Evolutionary conservation across 2,329 filamentous ascomycete genomes (phyloP), one percentile per base, ranked within the genome.

Genomic region (Alternaria alternata): DNA sequence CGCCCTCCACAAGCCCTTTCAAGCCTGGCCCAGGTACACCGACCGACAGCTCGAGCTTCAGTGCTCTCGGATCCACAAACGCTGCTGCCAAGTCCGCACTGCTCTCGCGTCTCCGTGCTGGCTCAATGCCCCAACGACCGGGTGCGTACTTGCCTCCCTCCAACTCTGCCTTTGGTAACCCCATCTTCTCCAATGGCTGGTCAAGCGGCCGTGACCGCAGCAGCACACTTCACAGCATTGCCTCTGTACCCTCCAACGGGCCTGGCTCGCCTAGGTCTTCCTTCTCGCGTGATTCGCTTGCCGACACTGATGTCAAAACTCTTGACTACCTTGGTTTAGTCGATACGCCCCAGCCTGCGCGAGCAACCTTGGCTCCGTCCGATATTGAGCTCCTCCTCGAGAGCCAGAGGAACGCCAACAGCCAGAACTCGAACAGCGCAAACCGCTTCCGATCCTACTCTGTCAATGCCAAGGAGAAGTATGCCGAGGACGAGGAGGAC

Each of bases 401-500:
- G 57, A 83, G 85, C 56, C 84, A 86, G 57, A 80, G 84, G 55
- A 75, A 84, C 59, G 89, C 90, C 44, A 91, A 74, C 57, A 75
- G 67, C 61, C 75, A 74, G 44, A 77, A 91, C 72, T 86, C 92
- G 67, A 90, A 89, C 65, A 91, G 77, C 43, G 86, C 90, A 44
- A 98, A 91, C 77, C 89, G 95, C 53, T 96, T 98, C 84, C 89
- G 95, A 47, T 99, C 95, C 2, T 98, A 97, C 79, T 99, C 95
- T 1, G 95, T 99, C 66, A 99, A 99, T 79, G 96, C 96, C 57
- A 97, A 96, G 80, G 94, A 98, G 77, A 96, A 95, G 78, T 98
- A 98, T 72, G 94, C 91, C 3, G 93, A 96, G 70, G 94, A 96
- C 53, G 90, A 93, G 26, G 91, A 93, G 61, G 89, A 92, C 16